A percentile compares a stretch with the other conserved stretches of the same genome.
Evolutionary conservation across 208 protist species (phyloP).

Genomic region (Acanthamoeba triangularis): DNA sequence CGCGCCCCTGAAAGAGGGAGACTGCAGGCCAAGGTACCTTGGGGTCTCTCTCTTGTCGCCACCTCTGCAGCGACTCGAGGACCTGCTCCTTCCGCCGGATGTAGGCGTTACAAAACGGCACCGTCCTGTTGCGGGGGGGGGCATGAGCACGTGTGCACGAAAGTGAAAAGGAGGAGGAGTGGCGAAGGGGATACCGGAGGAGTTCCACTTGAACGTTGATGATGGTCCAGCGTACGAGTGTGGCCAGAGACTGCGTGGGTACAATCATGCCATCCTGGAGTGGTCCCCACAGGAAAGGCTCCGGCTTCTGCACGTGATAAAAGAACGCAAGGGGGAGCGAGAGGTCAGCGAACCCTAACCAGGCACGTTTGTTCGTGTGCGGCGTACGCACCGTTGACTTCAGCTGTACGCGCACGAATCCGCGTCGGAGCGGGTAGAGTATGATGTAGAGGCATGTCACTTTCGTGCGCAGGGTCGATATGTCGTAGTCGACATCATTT

Average conservation of each 20-base stretch:
- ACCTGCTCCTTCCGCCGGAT: neutral
- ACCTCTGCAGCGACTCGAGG: conserved; percentile 3
- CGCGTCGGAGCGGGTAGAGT: neutral
- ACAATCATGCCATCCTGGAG: conserved; percentile 52
- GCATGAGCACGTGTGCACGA: neutral
- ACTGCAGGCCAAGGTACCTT: neutral
- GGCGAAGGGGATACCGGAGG: neutral
- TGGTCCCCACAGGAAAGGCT: conserved; percentile 21
- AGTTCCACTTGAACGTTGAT: conserved; percentile 25
- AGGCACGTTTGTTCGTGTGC: neutral
- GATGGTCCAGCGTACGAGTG: conserved; percentile 22
- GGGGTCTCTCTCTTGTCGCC: neutral
- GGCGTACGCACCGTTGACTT: conserved; percentile 3
- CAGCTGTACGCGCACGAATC: conserved; percentile 15
- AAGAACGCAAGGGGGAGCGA: neutral
- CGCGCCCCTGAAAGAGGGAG: neutral
- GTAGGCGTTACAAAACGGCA: neutral
- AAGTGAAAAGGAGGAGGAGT: no score
- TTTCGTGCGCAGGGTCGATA: conserved; percentile 19
- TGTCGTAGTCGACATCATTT: conserved; percentile 14
- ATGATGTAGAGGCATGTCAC: conserved; percentile 48
- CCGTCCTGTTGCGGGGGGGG: neutral
- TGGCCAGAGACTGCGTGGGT: conserved; percentile 16
- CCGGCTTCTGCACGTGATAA: neutral
- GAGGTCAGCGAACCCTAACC: no score